Conservation (phyloP, 139 green algal genomes). For the Tetradesmus obliquus region DNA sequence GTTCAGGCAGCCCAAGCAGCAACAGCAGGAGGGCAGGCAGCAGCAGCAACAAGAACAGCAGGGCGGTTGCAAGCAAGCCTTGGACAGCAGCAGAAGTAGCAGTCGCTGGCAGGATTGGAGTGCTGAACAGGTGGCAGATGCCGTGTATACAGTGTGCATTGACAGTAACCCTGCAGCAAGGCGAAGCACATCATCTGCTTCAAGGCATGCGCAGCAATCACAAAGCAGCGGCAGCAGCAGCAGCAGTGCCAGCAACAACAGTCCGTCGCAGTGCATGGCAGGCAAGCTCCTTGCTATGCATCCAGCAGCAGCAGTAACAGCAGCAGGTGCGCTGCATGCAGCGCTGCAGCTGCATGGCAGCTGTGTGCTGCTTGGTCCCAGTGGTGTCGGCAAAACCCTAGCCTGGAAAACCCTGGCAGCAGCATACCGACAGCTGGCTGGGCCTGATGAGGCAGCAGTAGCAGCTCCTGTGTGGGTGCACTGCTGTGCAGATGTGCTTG, state of each 20-base stretch:
- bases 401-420: not conserved
- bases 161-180: not conserved
- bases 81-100: not conserved
- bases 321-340: not conserved
- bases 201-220: not conserved
- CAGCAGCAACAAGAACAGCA: not conserved
- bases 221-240: not conserved
- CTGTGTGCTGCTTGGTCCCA: not conserved
- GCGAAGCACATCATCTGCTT: not conserved
- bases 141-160: not conserved
- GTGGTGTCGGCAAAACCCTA: conserved; percentile 5
- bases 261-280: not conserved
- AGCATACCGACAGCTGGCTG: not conserved
- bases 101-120: not conserved
- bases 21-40: not conserved
- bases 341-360: conserved; percentile 28
- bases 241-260: not conserved
- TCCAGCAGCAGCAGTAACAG: not conserved
- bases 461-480: conserved; percentile 16
- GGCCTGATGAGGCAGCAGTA: not conserved
- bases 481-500: not conserved
- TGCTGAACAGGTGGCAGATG: not conserved
- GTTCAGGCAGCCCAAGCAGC: not conserved
- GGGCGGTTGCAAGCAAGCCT: not conserved
- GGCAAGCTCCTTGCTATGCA: not conserved